A percentile compares a stretch with the other conserved stretches of the same genome.
phyloP scores from a whole-genome alignment of 2,329 filamentous ascomycete species.

The Nemania sp. region DNA sequence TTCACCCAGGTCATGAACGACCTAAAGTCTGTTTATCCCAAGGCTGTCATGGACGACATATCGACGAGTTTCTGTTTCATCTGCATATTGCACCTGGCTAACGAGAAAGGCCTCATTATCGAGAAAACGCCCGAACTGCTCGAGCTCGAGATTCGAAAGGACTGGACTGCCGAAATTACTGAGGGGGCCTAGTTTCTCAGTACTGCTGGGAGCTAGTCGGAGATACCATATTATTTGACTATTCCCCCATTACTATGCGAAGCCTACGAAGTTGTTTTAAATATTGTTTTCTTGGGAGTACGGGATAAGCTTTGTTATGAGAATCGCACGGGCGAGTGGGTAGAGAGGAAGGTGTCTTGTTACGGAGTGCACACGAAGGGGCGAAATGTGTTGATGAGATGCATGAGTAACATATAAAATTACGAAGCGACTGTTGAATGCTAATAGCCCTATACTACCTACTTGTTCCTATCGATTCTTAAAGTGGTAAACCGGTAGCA shows the following conservation, averaged over 20 bases:
- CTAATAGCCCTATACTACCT: background rate
- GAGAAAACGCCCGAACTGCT: slow-evolving; percentile 69
- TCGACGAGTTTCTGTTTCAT: slow-evolving; percentile 96
- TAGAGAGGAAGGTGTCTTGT: slow-evolving; percentile 5
- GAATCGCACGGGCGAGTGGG: background rate
- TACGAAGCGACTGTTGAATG: slow-evolving; percentile 17
- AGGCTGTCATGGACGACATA: slow-evolving; percentile 89
- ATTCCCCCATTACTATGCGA: background rate
- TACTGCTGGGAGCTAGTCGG: background rate
- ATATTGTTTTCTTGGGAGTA: slow-evolving; percentile 8
- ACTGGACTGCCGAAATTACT: slow-evolving; percentile 69
- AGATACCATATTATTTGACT: background rate
- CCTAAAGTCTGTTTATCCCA: slow-evolving; percentile 86
- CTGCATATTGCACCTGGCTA: slow-evolving; percentile 88
- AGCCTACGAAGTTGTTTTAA: slow-evolving; percentile 8
- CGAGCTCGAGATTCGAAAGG: slow-evolving; percentile 72
- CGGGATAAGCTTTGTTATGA: slow-evolving; percentile 29
- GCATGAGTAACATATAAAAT: slow-evolving; percentile 5
- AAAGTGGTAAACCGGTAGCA: background rate
- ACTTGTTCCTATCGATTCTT: background rate
- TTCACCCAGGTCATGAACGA: slow-evolving; percentile 95
- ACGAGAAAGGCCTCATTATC: slow-evolving; percentile 89
- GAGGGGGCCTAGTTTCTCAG: slow-evolving; percentile 45
- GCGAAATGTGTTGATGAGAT: slow-evolving; percentile 10
- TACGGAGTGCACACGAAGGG: slow-evolving; percentile 2